phyloP scores from a whole-genome alignment of 1,139 yeast species.

The Debaryomyces coudertii region DNA sequence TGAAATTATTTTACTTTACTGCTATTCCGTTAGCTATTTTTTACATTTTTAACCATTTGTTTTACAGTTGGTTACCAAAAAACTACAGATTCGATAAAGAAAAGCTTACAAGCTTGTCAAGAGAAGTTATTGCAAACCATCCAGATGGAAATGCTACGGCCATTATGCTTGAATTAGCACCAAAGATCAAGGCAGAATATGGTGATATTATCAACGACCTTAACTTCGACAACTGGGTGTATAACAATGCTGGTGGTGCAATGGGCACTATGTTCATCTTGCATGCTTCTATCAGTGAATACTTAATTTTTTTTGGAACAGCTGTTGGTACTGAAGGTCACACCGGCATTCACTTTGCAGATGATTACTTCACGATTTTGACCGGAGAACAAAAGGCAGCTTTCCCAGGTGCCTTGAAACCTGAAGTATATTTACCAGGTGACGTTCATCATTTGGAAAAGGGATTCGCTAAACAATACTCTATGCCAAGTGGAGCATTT shows the following conservation, averaged over 20 bases:
- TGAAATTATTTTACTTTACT: conserved; percentile 26
- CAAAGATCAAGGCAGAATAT: conserved; percentile 61
- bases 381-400: conserved; percentile 80
- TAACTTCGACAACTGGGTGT: conserved; percentile 84
- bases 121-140: conserved; percentile 54
- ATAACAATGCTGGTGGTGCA: conserved; percentile 98
- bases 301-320: conserved; percentile 84
- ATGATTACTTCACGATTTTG: conserved; percentile 91
- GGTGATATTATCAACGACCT: conserved; percentile 67
- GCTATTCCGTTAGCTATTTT: conserved; percentile 30
- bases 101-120: conserved; percentile 50
- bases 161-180: conserved; percentile 62
- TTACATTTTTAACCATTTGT: conserved; percentile 45
- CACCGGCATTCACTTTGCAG: conserved; percentile 92
- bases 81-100: conserved; percentile 61
- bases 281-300: conserved; percentile 95
- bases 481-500: conserved; percentile 78
- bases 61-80: conserved; percentile 67
- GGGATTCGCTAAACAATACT: conserved; percentile 80
- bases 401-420: conserved; percentile 56
- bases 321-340: conserved; percentile 96
- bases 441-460: conserved; percentile 76
- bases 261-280: conserved; percentile 97
- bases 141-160: conserved; percentile 65
- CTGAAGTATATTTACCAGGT: conserved; percentile 78